These are phyloP conservation scores for Triticum urartu DNA, from an alignment of 176 grass and related monocot species.

Conservation along the genomic window DNA sequence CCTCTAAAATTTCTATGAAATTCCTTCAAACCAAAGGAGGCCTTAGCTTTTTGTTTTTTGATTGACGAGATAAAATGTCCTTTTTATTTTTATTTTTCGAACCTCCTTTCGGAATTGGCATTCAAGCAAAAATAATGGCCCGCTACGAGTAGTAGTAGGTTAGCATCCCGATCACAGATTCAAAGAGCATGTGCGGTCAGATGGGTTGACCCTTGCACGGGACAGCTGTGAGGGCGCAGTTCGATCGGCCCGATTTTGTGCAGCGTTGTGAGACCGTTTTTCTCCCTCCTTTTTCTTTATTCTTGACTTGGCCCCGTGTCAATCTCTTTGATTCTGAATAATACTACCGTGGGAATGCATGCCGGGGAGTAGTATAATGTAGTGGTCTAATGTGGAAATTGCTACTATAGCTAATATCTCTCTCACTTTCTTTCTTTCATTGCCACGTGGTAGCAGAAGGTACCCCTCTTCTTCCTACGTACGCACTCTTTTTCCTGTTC, in stretches of 20 bases:
- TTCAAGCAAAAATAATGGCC: no score
- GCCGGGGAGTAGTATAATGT: neutral
- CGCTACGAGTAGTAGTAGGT: no score
- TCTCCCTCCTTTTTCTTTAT: neutral
- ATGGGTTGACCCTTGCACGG: conserved; percentile 39
- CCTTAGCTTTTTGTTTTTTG: neutral
- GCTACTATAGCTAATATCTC: conserved; percentile 22
- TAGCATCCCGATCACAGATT: conserved; percentile 33
- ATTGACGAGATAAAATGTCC: no score
- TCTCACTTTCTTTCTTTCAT: neutral
- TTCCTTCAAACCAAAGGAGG: no score
- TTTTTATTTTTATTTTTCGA: no score
- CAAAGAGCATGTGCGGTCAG: conserved; percentile 38
- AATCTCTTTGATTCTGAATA: conserved; percentile 21
- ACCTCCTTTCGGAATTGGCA: no score
- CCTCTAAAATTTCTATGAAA: no score
- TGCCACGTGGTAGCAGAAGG: conserved; percentile 24
- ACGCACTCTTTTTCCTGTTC: neutral
- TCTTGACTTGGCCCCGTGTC: neutral
- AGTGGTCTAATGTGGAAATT: neutral
- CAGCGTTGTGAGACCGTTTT: conserved; percentile 14
- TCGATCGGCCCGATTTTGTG: conserved; percentile 3
- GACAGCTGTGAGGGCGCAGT: conserved; percentile 37
- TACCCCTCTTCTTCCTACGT: neutral
- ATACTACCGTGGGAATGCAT: neutral